Conservation (phyloP, 225 moss, liverwort and hornwort species). For the Physcomitrellopsis africana region DNA sequence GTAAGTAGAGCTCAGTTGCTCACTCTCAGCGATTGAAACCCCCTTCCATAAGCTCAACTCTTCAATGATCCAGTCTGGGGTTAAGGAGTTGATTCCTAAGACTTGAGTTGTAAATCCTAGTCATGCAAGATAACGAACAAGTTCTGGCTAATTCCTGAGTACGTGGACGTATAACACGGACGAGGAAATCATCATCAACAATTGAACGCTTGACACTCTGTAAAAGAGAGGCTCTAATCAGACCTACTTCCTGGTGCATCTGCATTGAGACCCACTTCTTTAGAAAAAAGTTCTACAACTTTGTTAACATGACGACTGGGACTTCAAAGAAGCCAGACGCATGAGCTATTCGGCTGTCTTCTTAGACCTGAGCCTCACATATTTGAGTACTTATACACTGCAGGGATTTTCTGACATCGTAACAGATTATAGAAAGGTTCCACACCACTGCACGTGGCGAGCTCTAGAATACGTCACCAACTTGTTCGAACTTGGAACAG, state of each 20-base stretch:
- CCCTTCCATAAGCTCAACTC: constrained; percentile 24
- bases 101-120: not conserved
- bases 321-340: not conserved
- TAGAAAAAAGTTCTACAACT: not conserved
- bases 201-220: constrained; percentile 9
- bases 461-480: constrained; percentile 8
- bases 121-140: constrained; percentile 1
- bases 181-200: constrained; percentile 13
- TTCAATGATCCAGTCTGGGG: not conserved
- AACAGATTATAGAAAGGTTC: not conserved
- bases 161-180: not conserved
- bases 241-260: constrained; percentile 1
- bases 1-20: not conserved
- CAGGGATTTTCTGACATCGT: not conserved
- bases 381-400: constrained; percentile 20
- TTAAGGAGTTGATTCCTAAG: constrained; percentile 9
- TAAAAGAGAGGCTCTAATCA: not conserved
- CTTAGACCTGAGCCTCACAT: not conserved
- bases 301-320: not conserved
- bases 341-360: not conserved
- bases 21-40: not conserved
- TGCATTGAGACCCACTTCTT: not conserved
- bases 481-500: constrained; percentile 20
- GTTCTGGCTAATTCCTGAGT: not conserved
- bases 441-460: not conserved